Evolutionary conservation across 1,139 yeast species (phyloP).

Genomic region (Debaryomyces sp.): DNA sequence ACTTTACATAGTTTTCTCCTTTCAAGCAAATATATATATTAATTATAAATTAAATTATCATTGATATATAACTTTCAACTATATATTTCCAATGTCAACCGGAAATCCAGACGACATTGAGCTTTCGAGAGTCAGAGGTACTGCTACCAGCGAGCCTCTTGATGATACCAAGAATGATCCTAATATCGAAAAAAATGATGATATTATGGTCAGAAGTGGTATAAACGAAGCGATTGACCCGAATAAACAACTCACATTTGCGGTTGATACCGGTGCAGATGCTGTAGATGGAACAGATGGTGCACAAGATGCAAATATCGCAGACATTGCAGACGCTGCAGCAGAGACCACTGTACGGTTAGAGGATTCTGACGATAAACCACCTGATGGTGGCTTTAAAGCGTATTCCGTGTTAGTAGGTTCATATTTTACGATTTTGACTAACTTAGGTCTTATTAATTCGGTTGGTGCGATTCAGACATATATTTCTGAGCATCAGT

Average conservation of each 20-base stretch:
- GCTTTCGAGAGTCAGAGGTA: neutral
- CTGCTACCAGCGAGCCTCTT: neutral
- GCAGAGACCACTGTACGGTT: neutral
- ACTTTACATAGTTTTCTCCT: neutral
- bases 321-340: neutral
- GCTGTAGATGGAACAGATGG: neutral
- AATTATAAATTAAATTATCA: neutral
- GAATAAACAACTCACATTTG: neutral
- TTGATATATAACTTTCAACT: neutral
- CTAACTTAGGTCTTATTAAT: conserved; percentile 63
- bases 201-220: neutral
- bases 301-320: neutral
- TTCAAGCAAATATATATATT: neutral
- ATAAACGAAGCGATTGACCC: neutral
- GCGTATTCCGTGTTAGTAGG: conserved; percentile 69
- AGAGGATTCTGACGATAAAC: neutral
- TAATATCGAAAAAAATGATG: neutral
- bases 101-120: neutral
- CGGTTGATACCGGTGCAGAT: neutral
- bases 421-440: conserved; percentile 58
- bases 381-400: conserved; percentile 64
- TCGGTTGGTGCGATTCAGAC: conserved; percentile 69
- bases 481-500: conserved; percentile 56
- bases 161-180: neutral
- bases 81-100: neutral